A percentile compares a stretch with the other conserved stretches of the same genome.
Evolutionary conservation across 495 filamentous ascomycete genomes (phyloP).

Genomic region (Penicillium angulare): DNA sequence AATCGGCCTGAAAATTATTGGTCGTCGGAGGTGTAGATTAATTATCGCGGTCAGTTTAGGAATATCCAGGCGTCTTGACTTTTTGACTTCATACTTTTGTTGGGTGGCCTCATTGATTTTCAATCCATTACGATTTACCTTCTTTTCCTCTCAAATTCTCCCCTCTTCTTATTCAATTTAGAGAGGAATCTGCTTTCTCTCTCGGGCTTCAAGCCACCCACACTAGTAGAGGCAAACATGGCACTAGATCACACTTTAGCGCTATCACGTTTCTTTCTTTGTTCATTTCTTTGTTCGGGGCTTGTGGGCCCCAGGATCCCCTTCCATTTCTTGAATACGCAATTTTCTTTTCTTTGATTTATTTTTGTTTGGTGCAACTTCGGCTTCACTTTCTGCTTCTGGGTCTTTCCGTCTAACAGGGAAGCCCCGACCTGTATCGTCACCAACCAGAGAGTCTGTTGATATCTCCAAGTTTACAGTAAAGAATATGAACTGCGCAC

Average conservation of each 20-base stretch:
- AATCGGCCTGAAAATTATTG: constrained; percentile 9
- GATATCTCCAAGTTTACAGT: constrained; percentile 8
- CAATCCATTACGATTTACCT: not conserved
- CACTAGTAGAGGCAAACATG: not conserved
- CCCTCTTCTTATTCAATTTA: not conserved
- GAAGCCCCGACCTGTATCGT: not conserved
- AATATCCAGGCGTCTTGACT: not conserved
- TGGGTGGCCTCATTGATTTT: too few species aligned
- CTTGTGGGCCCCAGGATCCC: not conserved
- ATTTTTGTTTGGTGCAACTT: not conserved
- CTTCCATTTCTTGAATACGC: not conserved
- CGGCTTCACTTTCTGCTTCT: not conserved
- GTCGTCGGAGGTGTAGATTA: not conserved
- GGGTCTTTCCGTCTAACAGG: not conserved
- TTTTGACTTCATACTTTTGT: not conserved
- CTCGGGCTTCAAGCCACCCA: not conserved
- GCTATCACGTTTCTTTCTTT: not conserved
- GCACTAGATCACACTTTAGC: not conserved
- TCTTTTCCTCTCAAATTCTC: not conserved
- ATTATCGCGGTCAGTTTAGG: not conserved
- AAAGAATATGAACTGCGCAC: constrained; percentile 11
- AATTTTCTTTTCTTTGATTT: not conserved
- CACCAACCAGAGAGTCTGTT: not conserved
- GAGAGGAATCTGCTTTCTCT: not conserved
- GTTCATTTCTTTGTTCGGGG: not conserved